Base-by-base conservation (phyloP, 345 rosid species). In the Turritis glabra region DNA sequence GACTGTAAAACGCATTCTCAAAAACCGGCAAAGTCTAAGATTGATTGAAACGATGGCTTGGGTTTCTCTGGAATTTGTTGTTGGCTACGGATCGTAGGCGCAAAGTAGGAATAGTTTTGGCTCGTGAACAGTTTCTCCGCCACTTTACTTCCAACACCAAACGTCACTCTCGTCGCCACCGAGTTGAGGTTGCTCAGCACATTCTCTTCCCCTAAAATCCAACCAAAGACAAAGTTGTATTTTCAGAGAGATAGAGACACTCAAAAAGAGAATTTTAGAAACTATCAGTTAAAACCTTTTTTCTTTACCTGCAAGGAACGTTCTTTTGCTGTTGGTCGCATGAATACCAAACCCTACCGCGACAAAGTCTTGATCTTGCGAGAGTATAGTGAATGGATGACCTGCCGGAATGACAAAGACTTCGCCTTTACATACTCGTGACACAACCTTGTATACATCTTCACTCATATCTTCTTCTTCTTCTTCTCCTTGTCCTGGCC, bases 231-330 rank as follows among this genome's bases (percentile, higher is more conserved):
- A 27, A 5, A 27, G 30, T n/a, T n/a, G n/a, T n/a, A n/a, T n/a
- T n/a, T n/a, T n/a, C n/a, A n/a, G n/a, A n/a, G n/a, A n/a, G n/a
- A n/a, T n/a, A n/a, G n/a, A n/a, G n/a, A n/a, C n/a, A n/a, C n/a
- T n/a, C n/a, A n/a, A n/a, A n/a, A n/a, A n/a, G n/a, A n/a, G n/a
- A n/a, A n/a, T n/a, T n/a, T n/a, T n/a, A n/a, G n/a, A n/a, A n/a
- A n/a, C n/a, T n/a, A n/a, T n/a, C n/a, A n/a, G n/a, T n/a, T n/a
- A n/a, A n/a, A n/a, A n/a, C n/a, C n/a, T n/a, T n/a, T n/a, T n/a
- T n/a, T n/a, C n/a, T n/a, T n/a, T n/a, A n/a, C n/a, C 84, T 67
- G 87, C 85, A 46, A 86, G 86, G 80, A 83, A 86, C 76, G 78
- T 80, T 65, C 84, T 75, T 43, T 77, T 52, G 77, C 69, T 66